phyloP scores from a whole-genome alignment of 257 asterid genomes.

The Solanum neorickii region DNA sequence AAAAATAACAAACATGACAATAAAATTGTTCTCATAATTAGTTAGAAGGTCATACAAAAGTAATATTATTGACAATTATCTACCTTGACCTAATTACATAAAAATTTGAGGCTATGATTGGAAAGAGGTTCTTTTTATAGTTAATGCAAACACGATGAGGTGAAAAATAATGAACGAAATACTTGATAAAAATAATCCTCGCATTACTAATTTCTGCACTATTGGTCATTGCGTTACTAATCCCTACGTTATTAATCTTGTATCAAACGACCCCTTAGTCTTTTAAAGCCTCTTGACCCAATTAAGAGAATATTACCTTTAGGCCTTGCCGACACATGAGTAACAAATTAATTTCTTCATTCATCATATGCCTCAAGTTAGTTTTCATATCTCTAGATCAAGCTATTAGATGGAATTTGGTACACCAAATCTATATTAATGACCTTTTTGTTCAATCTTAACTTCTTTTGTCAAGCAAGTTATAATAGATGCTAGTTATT shows the following conservation, averaged over 20 bases:
- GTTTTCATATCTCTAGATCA: not conserved
- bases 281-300: not conserved
- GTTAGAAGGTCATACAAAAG: not conserved
- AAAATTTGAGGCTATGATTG: not conserved
- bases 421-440: not conserved
- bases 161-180: not conserved
- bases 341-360: not conserved
- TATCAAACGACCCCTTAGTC: not conserved
- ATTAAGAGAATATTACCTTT: not conserved
- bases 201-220: too few relatives aligned
- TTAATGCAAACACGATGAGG: not conserved
- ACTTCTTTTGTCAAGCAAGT: not conserved
- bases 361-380: not conserved
- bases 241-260: too few relatives aligned
- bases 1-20: not conserved
- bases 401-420: not conserved
- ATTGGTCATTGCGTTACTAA: too few relatives aligned
- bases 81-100: too few relatives aligned
- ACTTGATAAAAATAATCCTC: too few relatives aligned
- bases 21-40: not conserved
- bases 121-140: not conserved
- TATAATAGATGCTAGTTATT: not conserved
- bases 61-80: too few relatives aligned
- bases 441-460: not conserved
- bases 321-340: not conserved